Base-by-base conservation (phyloP, 768 basidiomycete species). In the Exsudoporus frostii region DNA sequence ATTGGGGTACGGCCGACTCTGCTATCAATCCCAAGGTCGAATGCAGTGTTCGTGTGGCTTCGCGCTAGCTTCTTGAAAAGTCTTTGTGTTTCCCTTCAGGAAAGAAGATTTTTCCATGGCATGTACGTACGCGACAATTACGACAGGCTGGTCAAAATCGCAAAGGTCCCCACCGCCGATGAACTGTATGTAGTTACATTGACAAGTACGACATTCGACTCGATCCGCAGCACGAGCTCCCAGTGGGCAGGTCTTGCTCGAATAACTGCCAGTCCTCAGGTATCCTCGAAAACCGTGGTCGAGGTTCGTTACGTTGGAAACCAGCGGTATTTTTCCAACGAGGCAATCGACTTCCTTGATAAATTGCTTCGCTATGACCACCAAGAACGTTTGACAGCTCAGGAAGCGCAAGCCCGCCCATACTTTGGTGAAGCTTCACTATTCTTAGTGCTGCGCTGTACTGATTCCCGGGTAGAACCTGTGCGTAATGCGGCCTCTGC, bases 41-140 rank as follows among this genome's bases (percentile, higher is more conserved):
- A 25, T 25, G 6, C 4, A 25, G 6, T 25, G 25, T 25, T 25
- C 25, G 25, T 25, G 25, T 25, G 25, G 25, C 6, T 25, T 25
- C 6, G 25, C 25, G 25, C 6, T 25, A n/a, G n/a, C n/a, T n/a
- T n/a, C n/a, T n/a, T n/a, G n/a, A n/a, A n/a, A n/a, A n/a, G n/a
- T n/a, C n/a, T 38, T 30, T 44, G 11, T 37, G 24, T 46, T 45
- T 49, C 14, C 37, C 45, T 98, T 98, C 83, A 85, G 96, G 62
- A 98, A 98, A 71, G 96, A 98, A 70, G 95, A 22, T 97, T 98
- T 77, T 98, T 98, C 83, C 96, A 98, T 65, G 96, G 96, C n/a
- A n/a, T n/a, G n/a, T n/a, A n/a, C n/a, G n/a, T n/a, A 15, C 95
- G 96, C 67, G 95, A 98, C 73, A 98, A 98, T 73, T 96, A 96